A percentile compares a stretch with the other conserved stretches of the same genome.
Evolutionary conservation across 2,329 filamentous ascomycete genomes (phyloP).

Genomic region (Hypoxylon sp.): DNA sequence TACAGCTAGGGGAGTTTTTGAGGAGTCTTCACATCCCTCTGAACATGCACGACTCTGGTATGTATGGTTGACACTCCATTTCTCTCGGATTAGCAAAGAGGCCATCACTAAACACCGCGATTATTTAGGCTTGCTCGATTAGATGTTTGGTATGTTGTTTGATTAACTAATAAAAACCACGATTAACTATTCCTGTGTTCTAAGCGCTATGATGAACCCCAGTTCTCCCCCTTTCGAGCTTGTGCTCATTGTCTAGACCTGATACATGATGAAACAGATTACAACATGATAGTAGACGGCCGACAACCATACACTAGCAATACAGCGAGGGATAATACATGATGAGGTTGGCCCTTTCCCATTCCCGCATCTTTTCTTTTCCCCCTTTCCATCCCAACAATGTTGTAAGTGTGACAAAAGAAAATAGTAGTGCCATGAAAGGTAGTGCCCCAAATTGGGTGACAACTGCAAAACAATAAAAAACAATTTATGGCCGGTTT

Average conservation of each 20-base stretch:
- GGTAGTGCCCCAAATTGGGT: conserved; percentile 5
- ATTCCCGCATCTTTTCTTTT: conserved; percentile 22
- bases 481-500: conserved; percentile 35
- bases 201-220: conserved; percentile 18
- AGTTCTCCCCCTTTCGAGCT: conserved; percentile 37
- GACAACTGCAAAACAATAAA: conserved; percentile 13
- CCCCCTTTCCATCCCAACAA: conserved; percentile 16
- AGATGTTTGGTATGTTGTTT: conserved; percentile 7
- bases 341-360: conserved; percentile 20
- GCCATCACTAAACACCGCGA: neutral
- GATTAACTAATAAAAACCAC: conserved; percentile 38
- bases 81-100: neutral
- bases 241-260: conserved; percentile 46
- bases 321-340: conserved; percentile 42
- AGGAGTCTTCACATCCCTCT: neutral
- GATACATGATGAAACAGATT: conserved; percentile 38
- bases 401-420: conserved; percentile 29
- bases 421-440: conserved; percentile 19
- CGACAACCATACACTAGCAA: conserved; percentile 46
- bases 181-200: conserved; percentile 31
- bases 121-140: neutral
- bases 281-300: conserved; percentile 38
- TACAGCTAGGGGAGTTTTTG: neutral
- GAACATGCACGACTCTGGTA: too few species aligned
- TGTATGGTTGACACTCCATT: neutral